phyloP scores from a whole-genome alignment of 2,329 filamentous ascomycete genomes.

The Atkinsonella texensis region DNA sequence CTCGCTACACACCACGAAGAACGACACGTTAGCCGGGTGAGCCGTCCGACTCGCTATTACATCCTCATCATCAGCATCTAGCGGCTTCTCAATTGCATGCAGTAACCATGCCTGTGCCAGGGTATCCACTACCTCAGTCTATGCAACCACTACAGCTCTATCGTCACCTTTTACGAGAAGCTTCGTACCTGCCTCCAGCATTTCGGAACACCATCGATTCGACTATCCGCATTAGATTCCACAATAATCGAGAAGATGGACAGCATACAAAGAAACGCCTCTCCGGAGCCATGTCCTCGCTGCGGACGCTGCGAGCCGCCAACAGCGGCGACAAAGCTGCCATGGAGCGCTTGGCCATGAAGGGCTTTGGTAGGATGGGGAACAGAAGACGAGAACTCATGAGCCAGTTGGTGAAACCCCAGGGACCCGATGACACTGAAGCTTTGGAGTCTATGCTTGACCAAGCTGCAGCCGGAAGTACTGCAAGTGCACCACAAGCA shows the following conservation, averaged over 20 bases:
- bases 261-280: slow-evolving; percentile 20
- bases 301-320: slow-evolving; percentile 39
- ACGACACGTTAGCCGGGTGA: neutral
- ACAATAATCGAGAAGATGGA: slow-evolving; percentile 22
- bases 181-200: slow-evolving; percentile 44
- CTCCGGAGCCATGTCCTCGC: slow-evolving; percentile 27
- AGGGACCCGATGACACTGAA: slow-evolving; percentile 27
- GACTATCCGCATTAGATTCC: slow-evolving; percentile 35
- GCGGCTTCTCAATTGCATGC: neutral
- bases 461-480: neutral
- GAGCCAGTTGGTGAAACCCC: slow-evolving; percentile 22
- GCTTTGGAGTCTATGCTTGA: slow-evolving; percentile 25
- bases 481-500: neutral
- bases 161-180: slow-evolving; percentile 47
- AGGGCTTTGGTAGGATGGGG: slow-evolving; percentile 42
- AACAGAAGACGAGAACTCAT: slow-evolving; percentile 37
- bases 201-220: slow-evolving; percentile 32
- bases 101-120: slow-evolving; percentile 18
- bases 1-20: neutral
- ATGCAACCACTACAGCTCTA: slow-evolving; percentile 31
- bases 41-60: neutral
- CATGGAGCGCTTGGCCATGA: slow-evolving; percentile 34
- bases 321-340: slow-evolving; percentile 35
- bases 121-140: slow-evolving; percentile 12
- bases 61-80: neutral